Base-by-base conservation (phyloP, 495 filamentous ascomycete genomes). In the Cetradonia linearis region DNA sequence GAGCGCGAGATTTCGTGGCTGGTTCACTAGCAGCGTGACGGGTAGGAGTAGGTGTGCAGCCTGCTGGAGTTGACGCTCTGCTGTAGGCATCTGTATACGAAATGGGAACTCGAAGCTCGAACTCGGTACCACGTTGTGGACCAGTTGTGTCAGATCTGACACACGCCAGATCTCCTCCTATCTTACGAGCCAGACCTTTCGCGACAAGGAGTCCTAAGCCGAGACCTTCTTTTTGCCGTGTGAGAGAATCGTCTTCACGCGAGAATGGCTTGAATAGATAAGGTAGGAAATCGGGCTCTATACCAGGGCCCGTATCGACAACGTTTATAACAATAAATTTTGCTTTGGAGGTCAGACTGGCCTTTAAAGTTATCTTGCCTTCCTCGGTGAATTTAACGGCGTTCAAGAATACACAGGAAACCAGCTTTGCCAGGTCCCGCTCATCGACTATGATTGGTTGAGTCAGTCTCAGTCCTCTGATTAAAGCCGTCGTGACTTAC, bases 361-460 rank as follows among this genome's bases (percentile, higher is more conserved):
- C 83, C 37, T 67, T 77, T 5, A 91, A 69, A 1, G 72, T 77
- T 55, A 91, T 85, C n/a, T 71, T 75, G 25, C 87, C 87, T 56
- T 74, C 76, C 61, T 87, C 83, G 0, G 88, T 89, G 65, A 90
- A 91, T 68, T 91, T 91, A 58, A 91, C 78, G 5, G 87, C 88
- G 69, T 91, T 91, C 33, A 88, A 72, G 58, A 89, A 81, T 18
- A 91, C 79, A 60, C 85, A 86, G 10, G 86, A 87, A 2, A 89
- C 79, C 59, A 87, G 68, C 66, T 89, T 90, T 13, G 83, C 80
- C n/a, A 91, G 68, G 61, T 88, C 84, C 59, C 83, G 79, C 65
- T 87, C 82, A 70, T 88, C 86, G 56, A 85, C 76, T 77, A 64
- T 30, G 4, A 46, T 47, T 31, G 13, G 44, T 30, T 16, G 47